Evolutionary conservation across 768 basidiomycete species (phyloP).

Genomic region (Fibroporia radiculosa): DNA sequence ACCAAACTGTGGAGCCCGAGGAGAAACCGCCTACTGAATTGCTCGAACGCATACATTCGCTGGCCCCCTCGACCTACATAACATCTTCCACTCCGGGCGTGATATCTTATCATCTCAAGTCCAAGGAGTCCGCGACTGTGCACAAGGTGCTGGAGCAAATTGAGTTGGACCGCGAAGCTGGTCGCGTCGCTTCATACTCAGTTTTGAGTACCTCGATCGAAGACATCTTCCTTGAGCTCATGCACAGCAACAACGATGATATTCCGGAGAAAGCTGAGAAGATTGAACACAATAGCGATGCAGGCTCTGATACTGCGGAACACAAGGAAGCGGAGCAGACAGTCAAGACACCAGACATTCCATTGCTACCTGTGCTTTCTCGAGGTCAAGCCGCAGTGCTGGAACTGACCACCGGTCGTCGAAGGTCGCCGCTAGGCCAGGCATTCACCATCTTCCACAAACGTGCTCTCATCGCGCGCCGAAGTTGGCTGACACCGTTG

Average conservation of each 20-base stretch:
- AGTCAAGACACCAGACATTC: background rate
- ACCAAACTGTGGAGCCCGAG: slow-evolving; percentile 22
- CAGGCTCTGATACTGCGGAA: background rate
- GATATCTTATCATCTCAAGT: slow-evolving; percentile 49
- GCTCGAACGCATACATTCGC: slow-evolving; percentile 8
- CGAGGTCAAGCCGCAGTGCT: slow-evolving; percentile 14
- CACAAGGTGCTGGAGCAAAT: slow-evolving; percentile 48
- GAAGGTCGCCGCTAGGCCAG: slow-evolving; percentile 51
- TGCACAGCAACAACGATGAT: slow-evolving; percentile 32
- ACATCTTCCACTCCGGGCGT: slow-evolving; percentile 36
- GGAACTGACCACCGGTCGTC: slow-evolving; percentile 42
- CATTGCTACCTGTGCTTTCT: slow-evolving; percentile 9
- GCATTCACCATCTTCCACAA: slow-evolving; percentile 71
- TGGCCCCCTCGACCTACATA: slow-evolving; percentile 39
- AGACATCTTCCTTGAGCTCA: slow-evolving; percentile 72
- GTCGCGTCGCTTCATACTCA: slow-evolving; percentile 48
- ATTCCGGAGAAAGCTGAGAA: slow-evolving; percentile 22
- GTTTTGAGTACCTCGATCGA: slow-evolving; percentile 71
- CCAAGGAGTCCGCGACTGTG: slow-evolving; percentile 48
- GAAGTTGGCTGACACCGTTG: slow-evolving; percentile 61
- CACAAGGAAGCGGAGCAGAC: background rate
- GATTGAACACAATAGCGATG: too few species aligned
- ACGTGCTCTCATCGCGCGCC: slow-evolving; percentile 51
- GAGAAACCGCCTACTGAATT: slow-evolving; percentile 18
- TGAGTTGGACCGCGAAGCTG: slow-evolving; percentile 32